Evolutionary conservation across 805 yeast genomes (phyloP).

Genomic region (Saccharomycopsis javanensis): DNA sequence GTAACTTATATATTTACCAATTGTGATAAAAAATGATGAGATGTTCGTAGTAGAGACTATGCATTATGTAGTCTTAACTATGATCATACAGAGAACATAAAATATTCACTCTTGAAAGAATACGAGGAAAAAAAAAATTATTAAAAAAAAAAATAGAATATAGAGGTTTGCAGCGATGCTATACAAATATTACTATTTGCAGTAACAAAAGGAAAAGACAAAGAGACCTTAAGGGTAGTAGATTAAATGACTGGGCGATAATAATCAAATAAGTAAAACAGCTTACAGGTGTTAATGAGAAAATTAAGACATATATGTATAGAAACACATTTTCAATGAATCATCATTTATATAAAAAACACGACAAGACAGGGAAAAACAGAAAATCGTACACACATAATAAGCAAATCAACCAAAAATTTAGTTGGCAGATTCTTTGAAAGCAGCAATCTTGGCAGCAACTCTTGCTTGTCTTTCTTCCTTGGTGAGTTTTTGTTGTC

Average conservation of each 20-base stretch:
- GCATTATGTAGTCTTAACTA: too few species aligned
- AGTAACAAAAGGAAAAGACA: neutral
- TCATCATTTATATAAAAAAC: neutral
- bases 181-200: neutral
- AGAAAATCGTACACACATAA: neutral
- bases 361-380: neutral
- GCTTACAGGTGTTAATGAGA: neutral
- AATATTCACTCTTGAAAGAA: too few species aligned
- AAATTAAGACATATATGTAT: neutral
- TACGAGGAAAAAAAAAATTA: too few species aligned
- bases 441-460: conserved; percentile 89
- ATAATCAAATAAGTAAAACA: neutral
- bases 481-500: conserved; percentile 75
- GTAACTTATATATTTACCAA: too few species aligned
- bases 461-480: conserved; percentile 86
- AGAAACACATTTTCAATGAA: neutral
- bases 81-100: too few species aligned
- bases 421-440: conserved; percentile 36
- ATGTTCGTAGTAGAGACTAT: too few species aligned
- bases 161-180: neutral
- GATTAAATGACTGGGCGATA: too few species aligned
- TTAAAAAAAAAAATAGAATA: neutral
- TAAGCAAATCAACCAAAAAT: neutral
- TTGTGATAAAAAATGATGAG: too few species aligned
- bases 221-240: too few species aligned